A percentile compares a stretch with the other conserved stretches of the same genome.
phyloP scores from a whole-genome alignment of 1,284 basidiomycete genomes.

The Malassezia arunalokei region DNA sequence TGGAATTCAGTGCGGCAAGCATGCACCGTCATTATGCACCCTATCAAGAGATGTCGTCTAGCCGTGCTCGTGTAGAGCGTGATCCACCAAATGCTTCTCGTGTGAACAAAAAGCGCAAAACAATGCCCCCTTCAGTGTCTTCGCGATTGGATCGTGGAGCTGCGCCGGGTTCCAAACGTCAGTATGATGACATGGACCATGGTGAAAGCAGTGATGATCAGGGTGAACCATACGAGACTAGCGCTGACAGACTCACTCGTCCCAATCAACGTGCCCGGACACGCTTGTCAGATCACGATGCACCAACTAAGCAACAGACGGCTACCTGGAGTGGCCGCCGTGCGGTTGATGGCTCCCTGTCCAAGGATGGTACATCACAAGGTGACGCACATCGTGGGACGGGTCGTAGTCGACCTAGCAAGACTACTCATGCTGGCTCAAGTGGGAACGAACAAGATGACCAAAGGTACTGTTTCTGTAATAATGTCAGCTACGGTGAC shows the following conservation, averaged over 20 bases:
- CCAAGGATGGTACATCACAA: background rate
- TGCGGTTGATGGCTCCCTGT: background rate
- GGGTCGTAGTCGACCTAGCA: slow-evolving; percentile 1
- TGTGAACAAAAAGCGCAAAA: slow-evolving; percentile 25
- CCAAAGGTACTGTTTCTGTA: slow-evolving; percentile 75
- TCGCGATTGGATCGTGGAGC: background rate
- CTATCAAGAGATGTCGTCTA: background rate
- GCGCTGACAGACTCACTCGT: background rate
- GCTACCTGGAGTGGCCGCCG: slow-evolving; percentile 5
- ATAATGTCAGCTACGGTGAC: slow-evolving; percentile 74
- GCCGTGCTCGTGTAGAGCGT: background rate
- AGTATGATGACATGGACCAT: background rate
- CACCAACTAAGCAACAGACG: background rate
- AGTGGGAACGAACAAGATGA: slow-evolving; percentile 48
- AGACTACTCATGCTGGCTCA: background rate
- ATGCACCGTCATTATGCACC: background rate
- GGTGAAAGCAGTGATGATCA: slow-evolving; percentile 3
- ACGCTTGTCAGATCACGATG: background rate
- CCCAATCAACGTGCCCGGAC: background rate
- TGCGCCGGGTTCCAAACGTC: background rate
- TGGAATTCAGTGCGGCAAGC: background rate
- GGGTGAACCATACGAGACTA: background rate
- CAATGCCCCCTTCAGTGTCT: slow-evolving; percentile 2
- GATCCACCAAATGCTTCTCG: slow-evolving; percentile 4
- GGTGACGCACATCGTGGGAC: background rate